These are phyloP conservation scores for Yamadazyma paraphyllophila DNA, from an alignment of 805 yeast genomes.

Conservation along the genomic window DNA sequence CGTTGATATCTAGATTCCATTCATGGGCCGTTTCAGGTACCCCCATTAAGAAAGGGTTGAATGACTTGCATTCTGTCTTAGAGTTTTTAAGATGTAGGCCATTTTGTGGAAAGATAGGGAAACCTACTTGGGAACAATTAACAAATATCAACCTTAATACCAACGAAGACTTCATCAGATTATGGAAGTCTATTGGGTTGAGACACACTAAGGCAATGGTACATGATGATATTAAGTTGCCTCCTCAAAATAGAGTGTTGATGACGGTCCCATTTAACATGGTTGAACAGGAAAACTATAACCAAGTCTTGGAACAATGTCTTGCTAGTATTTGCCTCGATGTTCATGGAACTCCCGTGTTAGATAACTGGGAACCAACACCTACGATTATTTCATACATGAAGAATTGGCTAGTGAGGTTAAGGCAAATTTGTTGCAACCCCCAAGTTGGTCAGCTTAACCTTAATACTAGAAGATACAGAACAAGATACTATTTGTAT, in stretches of 20 bases:
- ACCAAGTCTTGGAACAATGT: slow-evolving; percentile 60
- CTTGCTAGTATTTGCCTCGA: slow-evolving; percentile 53
- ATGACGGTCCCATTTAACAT: slow-evolving; percentile 74
- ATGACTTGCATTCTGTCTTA: slow-evolving; percentile 70
- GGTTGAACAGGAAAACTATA: slow-evolving; percentile 82
- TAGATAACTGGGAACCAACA: slow-evolving; percentile 50
- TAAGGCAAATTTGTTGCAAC: slow-evolving; percentile 83
- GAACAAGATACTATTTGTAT: slow-evolving; percentile 15
- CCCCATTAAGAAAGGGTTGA: slow-evolving; percentile 65
- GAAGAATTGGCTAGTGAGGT: slow-evolving; percentile 64
- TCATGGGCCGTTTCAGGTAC: slow-evolving; percentile 99
- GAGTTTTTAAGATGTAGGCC: slow-evolving; percentile 69
- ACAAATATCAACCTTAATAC: slow-evolving; percentile 10
- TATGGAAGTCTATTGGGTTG: slow-evolving; percentile 57
- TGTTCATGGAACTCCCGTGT: slow-evolving; percentile 49
- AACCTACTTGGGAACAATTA: slow-evolving; percentile 39
- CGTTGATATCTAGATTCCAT: slow-evolving; percentile 77
- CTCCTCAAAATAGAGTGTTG: slow-evolving; percentile 71
- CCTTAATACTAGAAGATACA: slow-evolving; percentile 22
- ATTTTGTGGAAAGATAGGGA: slow-evolving; percentile 46
- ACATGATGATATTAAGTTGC: slow-evolving; percentile 68
- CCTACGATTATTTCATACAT: slow-evolving; percentile 42
- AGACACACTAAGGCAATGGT: slow-evolving; percentile 89
- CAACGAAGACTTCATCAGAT: slow-evolving; percentile 30
- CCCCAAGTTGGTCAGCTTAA: slow-evolving; percentile 50